A percentile compares a stretch with the other conserved stretches of the same genome.
phyloP scores from a whole-genome alignment of 202 grass and related monocot species.

The Zoysia matrella region DNA sequence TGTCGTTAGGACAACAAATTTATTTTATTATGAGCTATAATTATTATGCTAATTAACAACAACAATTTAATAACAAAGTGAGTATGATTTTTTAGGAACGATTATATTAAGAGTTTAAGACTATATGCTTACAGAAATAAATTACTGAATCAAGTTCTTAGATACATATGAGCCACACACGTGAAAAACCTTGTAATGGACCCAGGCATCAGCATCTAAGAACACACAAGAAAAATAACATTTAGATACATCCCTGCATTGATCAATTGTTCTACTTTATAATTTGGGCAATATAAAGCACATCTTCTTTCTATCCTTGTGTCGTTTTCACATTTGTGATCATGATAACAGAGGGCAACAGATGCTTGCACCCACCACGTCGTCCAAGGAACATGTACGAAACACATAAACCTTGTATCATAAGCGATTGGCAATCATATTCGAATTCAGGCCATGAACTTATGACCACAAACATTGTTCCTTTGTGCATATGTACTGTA shows the following conservation, averaged over 20 bases:
- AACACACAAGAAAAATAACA: not conserved
- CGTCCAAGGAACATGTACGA: not conserved
- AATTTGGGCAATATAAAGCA: not conserved
- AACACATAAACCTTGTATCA: not conserved
- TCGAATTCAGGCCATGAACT: not conserved
- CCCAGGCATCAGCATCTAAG: not conserved
- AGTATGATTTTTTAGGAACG: too few relatives aligned
- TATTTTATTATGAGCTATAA: too few relatives aligned
- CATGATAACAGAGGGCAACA: conserved; percentile 24
- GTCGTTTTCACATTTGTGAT: conserved; percentile 18
- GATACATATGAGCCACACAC: not conserved
- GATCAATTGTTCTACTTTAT: not conserved
- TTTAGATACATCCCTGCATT: not conserved
- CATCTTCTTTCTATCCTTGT: conserved; percentile 1
- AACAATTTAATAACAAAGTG: too few relatives aligned
- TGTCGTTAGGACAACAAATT: too few relatives aligned
- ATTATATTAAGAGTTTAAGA: too few relatives aligned
- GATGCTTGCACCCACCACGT: conserved; percentile 16
- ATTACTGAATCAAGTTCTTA: not conserved
- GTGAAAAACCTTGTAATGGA: not conserved
- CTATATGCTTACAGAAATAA: not conserved
- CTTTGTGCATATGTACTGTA: not conserved
- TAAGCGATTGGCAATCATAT: not conserved
- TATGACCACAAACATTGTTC: not conserved
- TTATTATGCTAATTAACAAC: too few relatives aligned